A percentile compares a stretch with the other conserved stretches of the same genome.
Conservation (phyloP, 83 land plant species). For the Diphasiastrum complanatum region DNA sequence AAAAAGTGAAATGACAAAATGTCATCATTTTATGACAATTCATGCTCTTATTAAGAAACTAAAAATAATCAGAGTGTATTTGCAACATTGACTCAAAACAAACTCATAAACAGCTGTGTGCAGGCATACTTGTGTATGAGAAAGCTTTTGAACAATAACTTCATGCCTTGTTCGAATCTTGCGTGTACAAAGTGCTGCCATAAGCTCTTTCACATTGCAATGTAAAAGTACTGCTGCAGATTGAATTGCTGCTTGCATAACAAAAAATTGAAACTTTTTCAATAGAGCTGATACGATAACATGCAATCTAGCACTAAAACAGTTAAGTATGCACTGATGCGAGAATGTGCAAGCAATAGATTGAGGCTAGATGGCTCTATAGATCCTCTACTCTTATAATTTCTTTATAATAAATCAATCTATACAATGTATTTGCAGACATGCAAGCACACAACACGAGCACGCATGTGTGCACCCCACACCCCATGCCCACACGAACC, state of each 20-base stretch:
- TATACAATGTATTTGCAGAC: no score
- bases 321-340: neutral
- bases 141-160: constrained; percentile 77
- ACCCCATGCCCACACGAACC: no score
- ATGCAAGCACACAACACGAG: no score
- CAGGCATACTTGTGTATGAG: constrained; percentile 58
- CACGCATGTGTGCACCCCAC: no score
- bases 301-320: neutral
- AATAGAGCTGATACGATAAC: no score
- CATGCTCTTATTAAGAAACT: constrained; percentile 1
- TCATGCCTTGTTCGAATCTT: constrained; percentile 84
- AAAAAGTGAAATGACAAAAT: constrained; percentile 3
- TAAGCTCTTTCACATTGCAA: constrained; percentile 51
- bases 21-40: neutral
- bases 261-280: no score
- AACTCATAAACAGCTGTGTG: neutral
- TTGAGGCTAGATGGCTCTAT: no score
- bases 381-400: no score
- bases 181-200: constrained; percentile 73
- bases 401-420: no score
- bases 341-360: no score
- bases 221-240: constrained; percentile 72
- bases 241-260: neutral
- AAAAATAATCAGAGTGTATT: neutral
- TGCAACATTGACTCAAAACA: neutral